Evolutionary conservation across 208 protist species (phyloP).

Genomic region (Herpetomonas samuelpessoai): DNA sequence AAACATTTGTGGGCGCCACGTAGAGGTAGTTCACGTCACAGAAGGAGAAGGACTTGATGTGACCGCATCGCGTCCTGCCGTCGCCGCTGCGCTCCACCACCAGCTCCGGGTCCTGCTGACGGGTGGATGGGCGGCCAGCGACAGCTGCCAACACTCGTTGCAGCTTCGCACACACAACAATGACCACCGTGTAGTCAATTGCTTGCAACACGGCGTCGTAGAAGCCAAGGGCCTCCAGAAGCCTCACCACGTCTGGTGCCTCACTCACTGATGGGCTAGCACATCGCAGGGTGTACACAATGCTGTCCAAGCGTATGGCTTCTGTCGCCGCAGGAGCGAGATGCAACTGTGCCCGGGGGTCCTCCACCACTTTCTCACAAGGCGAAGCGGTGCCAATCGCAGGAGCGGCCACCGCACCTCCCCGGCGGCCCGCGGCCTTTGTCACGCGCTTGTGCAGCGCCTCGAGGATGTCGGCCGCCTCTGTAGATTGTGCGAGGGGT

Average conservation of each 20-base stretch:
- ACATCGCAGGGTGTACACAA: conserved; percentile 8
- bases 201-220: conserved; percentile 23
- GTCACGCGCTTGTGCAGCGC: background rate
- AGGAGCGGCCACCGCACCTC: too few species aligned
- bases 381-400: background rate
- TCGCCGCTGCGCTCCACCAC: conserved; percentile 13
- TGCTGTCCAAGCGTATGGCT: background rate
- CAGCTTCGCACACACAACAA: conserved; percentile 25
- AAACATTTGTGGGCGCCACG: conserved; percentile 8
- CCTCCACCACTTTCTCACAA: background rate
- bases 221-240: conserved; percentile 48
- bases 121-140: conserved; percentile 24
- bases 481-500: background rate
- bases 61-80: conserved; percentile 21
- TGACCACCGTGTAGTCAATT: conserved; percentile 22
- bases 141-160: conserved; percentile 35
- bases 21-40: conserved; percentile 59
- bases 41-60: conserved; percentile 28
- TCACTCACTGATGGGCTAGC: background rate
- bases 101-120: conserved; percentile 65
- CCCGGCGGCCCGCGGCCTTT: background rate
- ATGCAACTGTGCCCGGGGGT: background rate
- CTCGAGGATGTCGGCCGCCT: background rate
- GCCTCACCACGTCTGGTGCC: background rate
- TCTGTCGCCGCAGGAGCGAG: background rate